Conservation (phyloP, 352 stramenopile genomes). For the Phytophthora cajani region DNA sequence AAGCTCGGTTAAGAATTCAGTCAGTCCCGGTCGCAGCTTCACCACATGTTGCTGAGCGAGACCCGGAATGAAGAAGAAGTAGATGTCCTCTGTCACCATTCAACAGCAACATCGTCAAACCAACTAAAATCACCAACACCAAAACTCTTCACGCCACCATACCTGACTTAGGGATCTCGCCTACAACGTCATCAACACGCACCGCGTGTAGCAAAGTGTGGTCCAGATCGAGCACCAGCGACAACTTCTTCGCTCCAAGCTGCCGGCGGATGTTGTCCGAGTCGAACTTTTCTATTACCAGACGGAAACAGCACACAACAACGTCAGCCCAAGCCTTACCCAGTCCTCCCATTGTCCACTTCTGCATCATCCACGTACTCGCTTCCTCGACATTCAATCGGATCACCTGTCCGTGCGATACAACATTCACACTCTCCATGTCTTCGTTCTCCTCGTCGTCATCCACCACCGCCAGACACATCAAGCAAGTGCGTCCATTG, state of each 20-base stretch:
- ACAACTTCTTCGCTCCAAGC: constrained; percentile 90
- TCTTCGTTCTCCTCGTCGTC: constrained; percentile 75
- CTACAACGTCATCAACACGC: constrained; percentile 71
- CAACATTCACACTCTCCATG: constrained; percentile 79
- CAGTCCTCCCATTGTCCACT: constrained; percentile 41
- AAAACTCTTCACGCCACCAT: not conserved
- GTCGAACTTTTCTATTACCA: constrained; percentile 83
- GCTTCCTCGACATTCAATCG: constrained; percentile 97
- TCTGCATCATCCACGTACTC: constrained; percentile 72
- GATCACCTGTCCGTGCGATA: constrained; percentile 91
- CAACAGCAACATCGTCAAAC: constrained; percentile 5
- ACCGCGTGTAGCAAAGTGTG: constrained; percentile 97
- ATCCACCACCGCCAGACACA: constrained; percentile 78
- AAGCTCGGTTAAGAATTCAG: constrained; percentile 88
- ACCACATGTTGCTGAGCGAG: constrained; percentile 90
- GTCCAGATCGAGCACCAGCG: constrained; percentile 96
- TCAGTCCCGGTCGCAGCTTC: constrained; percentile 93
- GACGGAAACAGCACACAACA: constrained; percentile 14
- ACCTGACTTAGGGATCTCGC: constrained; percentile 66
- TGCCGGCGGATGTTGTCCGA: constrained; percentile 89
- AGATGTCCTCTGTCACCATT: constrained; percentile 61
- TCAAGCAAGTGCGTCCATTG: constrained; percentile 80
- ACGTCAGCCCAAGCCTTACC: constrained; percentile 1
- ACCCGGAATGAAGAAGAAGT: constrained; percentile 82
- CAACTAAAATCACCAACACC: not conserved